A percentile compares a stretch with the other conserved stretches of the same genome.
phyloP scores from a whole-genome alignment of 768 basidiomycete species.

The Russula foetens region DNA sequence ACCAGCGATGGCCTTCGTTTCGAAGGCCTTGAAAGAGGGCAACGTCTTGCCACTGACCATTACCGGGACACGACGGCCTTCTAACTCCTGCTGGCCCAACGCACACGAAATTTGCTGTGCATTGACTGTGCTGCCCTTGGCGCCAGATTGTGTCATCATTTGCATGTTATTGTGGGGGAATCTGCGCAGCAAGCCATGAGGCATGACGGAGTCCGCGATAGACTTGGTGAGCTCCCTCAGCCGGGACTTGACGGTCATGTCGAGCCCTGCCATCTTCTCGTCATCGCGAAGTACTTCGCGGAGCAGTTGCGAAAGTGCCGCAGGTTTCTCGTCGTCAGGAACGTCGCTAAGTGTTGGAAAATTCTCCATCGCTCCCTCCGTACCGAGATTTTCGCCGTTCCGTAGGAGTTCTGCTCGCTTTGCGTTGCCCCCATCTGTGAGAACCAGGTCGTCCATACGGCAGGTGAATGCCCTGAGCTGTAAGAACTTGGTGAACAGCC shows the following conservation, averaged over 20 bases:
- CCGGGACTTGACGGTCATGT: slow-evolving; percentile 83
- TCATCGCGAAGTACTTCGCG: slow-evolving; percentile 94
- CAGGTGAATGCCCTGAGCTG: slow-evolving; percentile 97
- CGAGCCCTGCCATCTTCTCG: slow-evolving; percentile 94
- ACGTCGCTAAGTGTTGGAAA: slow-evolving; percentile 64
- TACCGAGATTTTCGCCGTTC: slow-evolving; percentile 64
- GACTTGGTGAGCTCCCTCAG: slow-evolving; percentile 82
- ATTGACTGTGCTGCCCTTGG: slow-evolving; percentile 96
- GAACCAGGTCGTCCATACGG: slow-evolving; percentile 94
- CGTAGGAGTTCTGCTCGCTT: slow-evolving; percentile 60
- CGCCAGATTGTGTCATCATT: slow-evolving; percentile 95
- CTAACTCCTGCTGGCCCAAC: slow-evolving; percentile 94
- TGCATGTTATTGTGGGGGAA: slow-evolving; percentile 99
- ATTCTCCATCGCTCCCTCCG: slow-evolving; percentile 83
- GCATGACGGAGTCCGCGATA: slow-evolving; percentile 83
- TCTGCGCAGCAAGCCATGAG: slow-evolving; percentile 76
- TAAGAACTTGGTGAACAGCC: slow-evolving; percentile 93
- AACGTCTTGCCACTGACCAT: slow-evolving; percentile 99
- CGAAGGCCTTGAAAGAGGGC: slow-evolving; percentile 94
- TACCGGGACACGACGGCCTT: slow-evolving; percentile 96
- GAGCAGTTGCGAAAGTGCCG: slow-evolving; percentile 56
- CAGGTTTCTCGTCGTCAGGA: slow-evolving; percentile 44
- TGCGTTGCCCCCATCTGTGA: slow-evolving; percentile 75
- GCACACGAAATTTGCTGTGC: slow-evolving; percentile 97
- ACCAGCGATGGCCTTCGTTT: slow-evolving; percentile 96